phyloP scores from a whole-genome alignment of 148 eudicot genomes.

The Vaccinium macrocarpon region DNA sequence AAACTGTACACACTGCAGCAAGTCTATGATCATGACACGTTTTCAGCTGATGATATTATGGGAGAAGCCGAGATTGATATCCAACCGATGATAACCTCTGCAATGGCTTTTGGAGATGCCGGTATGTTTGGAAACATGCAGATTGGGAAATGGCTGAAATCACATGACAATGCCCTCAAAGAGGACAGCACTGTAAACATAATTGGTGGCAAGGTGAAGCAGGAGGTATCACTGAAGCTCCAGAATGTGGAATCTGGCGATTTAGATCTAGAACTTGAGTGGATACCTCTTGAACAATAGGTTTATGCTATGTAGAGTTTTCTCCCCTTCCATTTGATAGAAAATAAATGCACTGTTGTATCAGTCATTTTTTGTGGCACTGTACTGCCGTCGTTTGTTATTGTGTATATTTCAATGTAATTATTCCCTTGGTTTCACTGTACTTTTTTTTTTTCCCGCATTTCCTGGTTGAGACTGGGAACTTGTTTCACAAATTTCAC shows the following conservation, averaged over 20 bases:
- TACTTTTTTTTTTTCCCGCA: too few species aligned
- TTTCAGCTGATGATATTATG: constrained; percentile 96
- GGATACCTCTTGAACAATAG: constrained; percentile 84
- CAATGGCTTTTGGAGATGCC: constrained; percentile 85
- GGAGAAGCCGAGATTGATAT: constrained; percentile 93
- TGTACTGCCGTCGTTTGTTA: too few species aligned
- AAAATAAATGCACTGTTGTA: constrained; percentile 12
- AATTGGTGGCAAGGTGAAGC: constrained; percentile 68
- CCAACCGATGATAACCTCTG: constrained; percentile 86
- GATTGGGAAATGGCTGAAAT: constrained; percentile 92
- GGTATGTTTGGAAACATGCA: constrained; percentile 80
- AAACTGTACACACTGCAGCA: constrained; percentile 37
- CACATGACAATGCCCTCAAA: constrained; percentile 70
- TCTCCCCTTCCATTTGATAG: neutral
- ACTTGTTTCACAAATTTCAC: too few species aligned
- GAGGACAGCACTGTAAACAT: constrained; percentile 85
- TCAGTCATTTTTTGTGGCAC: neutral
- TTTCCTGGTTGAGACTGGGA: too few species aligned
- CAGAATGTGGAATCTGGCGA: constrained; percentile 97
- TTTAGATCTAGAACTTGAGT: constrained; percentile 66
- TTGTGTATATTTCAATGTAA: too few species aligned
- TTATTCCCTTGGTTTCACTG: too few species aligned
- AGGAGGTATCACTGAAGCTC: constrained; percentile 64
- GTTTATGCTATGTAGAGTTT: neutral
- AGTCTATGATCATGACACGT: constrained; percentile 84